A percentile compares a stretch with the other conserved stretches of the same genome.
Conservation (phyloP, 2,329 filamentous ascomycete genomes). For the Paramyrothecium sp. region DNA sequence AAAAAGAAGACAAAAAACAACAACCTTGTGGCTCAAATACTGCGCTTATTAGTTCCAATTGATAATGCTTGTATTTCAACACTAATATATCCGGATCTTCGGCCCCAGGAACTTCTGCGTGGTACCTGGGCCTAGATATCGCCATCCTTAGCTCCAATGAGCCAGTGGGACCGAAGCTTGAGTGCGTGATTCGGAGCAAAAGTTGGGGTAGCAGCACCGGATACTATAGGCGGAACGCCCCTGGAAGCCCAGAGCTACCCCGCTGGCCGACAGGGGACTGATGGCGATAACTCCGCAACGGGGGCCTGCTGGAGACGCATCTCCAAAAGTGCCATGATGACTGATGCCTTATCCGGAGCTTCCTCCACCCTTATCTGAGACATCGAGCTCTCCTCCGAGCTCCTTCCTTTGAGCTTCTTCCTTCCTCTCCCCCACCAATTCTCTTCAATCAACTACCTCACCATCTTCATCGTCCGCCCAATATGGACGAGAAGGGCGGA, state of each 20-base stretch:
- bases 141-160: neutral
- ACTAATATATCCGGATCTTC: neutral
- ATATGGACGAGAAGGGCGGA: slow-evolving; percentile 38
- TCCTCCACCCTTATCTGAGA: neutral
- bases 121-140: neutral
- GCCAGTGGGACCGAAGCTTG: neutral
- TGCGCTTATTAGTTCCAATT: too few species aligned
- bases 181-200: neutral
- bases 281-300: neutral
- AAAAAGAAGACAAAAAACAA: too few species aligned
- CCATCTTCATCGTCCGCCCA: neutral
- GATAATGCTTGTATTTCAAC: too few species aligned
- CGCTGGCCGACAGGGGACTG: neutral
- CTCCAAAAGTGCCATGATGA: neutral
- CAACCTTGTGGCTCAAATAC: too few species aligned
- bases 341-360: neutral
- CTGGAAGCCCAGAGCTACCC: neutral
- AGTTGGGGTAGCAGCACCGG: neutral
- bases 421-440: neutral
- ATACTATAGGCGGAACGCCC: neutral
- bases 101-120: neutral
- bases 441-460: neutral
- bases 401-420: neutral
- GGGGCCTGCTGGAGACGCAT: neutral
- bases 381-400: neutral